Conservation (phyloP, 2,329 filamentous ascomycete species). For the Aspergillus costaricaensis region DNA sequence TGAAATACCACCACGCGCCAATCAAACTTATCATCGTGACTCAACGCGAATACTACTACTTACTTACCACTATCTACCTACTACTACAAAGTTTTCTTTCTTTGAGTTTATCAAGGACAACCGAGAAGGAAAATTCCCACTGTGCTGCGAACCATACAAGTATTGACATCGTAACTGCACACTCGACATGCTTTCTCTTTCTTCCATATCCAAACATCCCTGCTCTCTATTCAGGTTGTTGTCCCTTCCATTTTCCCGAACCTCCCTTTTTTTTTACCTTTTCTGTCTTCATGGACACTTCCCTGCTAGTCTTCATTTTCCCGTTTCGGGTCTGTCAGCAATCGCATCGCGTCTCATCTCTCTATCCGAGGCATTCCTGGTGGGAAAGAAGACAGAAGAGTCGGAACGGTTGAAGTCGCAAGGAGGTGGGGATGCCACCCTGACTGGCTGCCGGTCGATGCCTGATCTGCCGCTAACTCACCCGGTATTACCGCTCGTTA, state of each 20-base stretch:
- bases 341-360: neutral
- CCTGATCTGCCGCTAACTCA: conserved; percentile 23
- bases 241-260: conserved; percentile 1
- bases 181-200: neutral
- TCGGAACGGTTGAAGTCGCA: conserved; percentile 8
- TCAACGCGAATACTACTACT: conserved; percentile 8
- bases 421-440: conserved; percentile 14
- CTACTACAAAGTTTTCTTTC: neutral
- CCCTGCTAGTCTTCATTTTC: too few species aligned
- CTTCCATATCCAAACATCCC: conserved; percentile 2
- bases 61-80: neutral
- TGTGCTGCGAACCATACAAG: neutral
- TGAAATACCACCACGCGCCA: conserved; percentile 3
- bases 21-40: conserved; percentile 16
- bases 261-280: neutral
- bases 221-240: neutral
- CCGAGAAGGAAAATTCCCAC: neutral
- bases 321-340: neutral
- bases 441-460: conserved; percentile 20
- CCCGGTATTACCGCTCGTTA: neutral
- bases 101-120: neutral
- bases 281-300: neutral
- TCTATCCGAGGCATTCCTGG: neutral
- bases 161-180: conserved; percentile 13
- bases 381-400: conserved; percentile 7